phyloP scores from a whole-genome alignment of 2,329 filamentous ascomycete species.

The Alternaria sp. region DNA sequence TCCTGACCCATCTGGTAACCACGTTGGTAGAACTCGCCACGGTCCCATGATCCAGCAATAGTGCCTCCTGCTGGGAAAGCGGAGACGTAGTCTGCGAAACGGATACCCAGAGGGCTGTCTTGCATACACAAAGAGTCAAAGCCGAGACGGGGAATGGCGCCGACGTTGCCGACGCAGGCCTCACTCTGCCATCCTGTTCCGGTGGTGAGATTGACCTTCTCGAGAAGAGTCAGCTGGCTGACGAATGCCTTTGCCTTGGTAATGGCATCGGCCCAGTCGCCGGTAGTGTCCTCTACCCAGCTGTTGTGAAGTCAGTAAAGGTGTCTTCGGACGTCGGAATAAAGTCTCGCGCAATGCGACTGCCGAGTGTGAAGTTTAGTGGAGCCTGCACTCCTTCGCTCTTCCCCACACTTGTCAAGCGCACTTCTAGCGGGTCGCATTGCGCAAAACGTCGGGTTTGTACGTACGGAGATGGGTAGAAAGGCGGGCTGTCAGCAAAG shows the following conservation, averaged over 20 bases:
- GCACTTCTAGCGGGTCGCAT: not conserved
- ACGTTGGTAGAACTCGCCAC: slow-evolving; percentile 71
- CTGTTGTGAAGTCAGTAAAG: slow-evolving; percentile 13
- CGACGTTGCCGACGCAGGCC: slow-evolving; percentile 72
- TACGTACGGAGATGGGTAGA: slow-evolving; percentile 76
- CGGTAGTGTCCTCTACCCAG: slow-evolving; percentile 77
- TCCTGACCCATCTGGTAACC: slow-evolving; percentile 79
- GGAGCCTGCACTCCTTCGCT: not conserved
- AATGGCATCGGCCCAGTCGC: slow-evolving; percentile 78
- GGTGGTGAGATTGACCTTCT: slow-evolving; percentile 96
- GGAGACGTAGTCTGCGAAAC: slow-evolving; percentile 79
- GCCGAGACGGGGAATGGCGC: slow-evolving; percentile 73
- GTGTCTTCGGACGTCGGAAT: not conserved
- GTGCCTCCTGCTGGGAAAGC: slow-evolving; percentile 83
- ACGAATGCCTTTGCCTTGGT: slow-evolving; percentile 79
- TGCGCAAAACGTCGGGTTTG: not conserved
- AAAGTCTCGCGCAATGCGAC: not conserved
- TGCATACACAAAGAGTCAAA: slow-evolving; percentile 83
- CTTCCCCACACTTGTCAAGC: slow-evolving; percentile 4
- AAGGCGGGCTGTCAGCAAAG: slow-evolving; percentile 64
- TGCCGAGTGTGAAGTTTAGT: not conserved
- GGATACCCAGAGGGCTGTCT: slow-evolving; percentile 82
- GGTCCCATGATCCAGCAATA: slow-evolving; percentile 83
- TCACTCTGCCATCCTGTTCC: slow-evolving; percentile 74
- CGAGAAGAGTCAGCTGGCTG: slow-evolving; percentile 79